phyloP scores from a whole-genome alignment of 352 stramenopile genomes.

The Phytophthora syringae region DNA sequence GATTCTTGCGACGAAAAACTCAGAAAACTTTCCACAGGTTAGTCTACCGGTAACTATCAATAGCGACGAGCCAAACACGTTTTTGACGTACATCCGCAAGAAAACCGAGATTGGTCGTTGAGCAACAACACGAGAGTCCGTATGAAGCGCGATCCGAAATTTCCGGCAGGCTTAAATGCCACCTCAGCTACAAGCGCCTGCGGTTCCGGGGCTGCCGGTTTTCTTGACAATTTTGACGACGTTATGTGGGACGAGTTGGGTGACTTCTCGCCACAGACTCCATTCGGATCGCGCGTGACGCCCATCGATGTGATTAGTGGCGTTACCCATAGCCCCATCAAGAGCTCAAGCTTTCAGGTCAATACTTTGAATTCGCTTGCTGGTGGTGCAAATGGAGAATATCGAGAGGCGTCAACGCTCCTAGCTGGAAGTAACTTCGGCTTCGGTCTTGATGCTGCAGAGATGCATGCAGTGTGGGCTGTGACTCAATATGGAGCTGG shows the following conservation, averaged over 20 bases:
- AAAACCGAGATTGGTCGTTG: not conserved
- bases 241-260: slow-evolving; percentile 27
- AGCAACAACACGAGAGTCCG: not conserved
- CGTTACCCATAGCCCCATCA: slow-evolving; percentile 21
- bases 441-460: not conserved
- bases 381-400: not conserved
- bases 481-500: not conserved
- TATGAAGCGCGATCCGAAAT: slow-evolving; percentile 18
- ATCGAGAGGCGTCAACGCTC: not conserved
- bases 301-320: slow-evolving; percentile 19
- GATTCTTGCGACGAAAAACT: not conserved
- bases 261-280: not conserved
- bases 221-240: slow-evolving; percentile 29
- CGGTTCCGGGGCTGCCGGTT: not conserved
- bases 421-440: not conserved
- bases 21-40: not conserved
- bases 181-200: slow-evolving; percentile 1
- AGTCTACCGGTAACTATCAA: not conserved
- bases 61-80: not conserved
- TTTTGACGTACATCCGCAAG: not conserved
- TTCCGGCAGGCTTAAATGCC: not conserved
- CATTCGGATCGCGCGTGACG: not conserved
- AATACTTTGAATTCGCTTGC: not conserved
- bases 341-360: not conserved
- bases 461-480: slow-evolving; percentile 11